phyloP scores from a whole-genome alignment of 768 basidiomycete genomes.

The Amanita subjunquillea region DNA sequence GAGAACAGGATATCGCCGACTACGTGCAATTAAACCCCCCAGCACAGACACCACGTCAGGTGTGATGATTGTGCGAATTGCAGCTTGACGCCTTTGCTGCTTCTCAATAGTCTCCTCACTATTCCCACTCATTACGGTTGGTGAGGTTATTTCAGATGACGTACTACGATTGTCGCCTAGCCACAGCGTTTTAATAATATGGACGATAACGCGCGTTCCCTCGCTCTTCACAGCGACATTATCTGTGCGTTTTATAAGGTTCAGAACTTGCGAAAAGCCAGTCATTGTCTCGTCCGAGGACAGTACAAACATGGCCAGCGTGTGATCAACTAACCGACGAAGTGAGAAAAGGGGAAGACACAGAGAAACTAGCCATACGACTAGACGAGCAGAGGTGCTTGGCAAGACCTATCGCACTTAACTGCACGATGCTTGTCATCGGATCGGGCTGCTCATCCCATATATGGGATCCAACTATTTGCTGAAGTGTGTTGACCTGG shows the following conservation, averaged over 20 bases:
- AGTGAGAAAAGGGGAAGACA: background rate
- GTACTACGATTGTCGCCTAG: slow-evolving; percentile 29
- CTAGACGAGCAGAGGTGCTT: slow-evolving; percentile 82
- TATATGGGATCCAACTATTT: slow-evolving; percentile 50
- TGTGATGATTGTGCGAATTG: slow-evolving; percentile 41
- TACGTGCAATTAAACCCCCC: slow-evolving; percentile 61
- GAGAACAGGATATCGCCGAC: slow-evolving; percentile 72
- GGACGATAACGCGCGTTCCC: slow-evolving; percentile 81
- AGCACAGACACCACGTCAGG: slow-evolving; percentile 52
- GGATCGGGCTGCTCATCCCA: slow-evolving; percentile 67
- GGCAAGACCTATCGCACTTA: slow-evolving; percentile 76
- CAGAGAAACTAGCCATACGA: slow-evolving; percentile 32
- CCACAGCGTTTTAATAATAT: slow-evolving; percentile 75
- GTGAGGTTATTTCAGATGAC: slow-evolving; percentile 11
- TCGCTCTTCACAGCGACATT: slow-evolving; percentile 81
- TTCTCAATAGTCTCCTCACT: slow-evolving; percentile 26
- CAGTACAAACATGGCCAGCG: slow-evolving; percentile 43
- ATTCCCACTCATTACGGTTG: slow-evolving; percentile 12
- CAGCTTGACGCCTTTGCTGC: slow-evolving; percentile 40
- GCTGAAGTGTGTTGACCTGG: slow-evolving; percentile 51
- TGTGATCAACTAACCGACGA: slow-evolving; percentile 28
- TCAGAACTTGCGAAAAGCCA: slow-evolving; percentile 60
- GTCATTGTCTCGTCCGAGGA: slow-evolving; percentile 22
- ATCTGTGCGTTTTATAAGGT: slow-evolving; percentile 69
- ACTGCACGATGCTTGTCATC: slow-evolving; percentile 79